These are phyloP conservation scores for Ceraceosorus guamensis DNA, from an alignment of 1,284 basidiomycete species.

Conservation along the genomic window DNA sequence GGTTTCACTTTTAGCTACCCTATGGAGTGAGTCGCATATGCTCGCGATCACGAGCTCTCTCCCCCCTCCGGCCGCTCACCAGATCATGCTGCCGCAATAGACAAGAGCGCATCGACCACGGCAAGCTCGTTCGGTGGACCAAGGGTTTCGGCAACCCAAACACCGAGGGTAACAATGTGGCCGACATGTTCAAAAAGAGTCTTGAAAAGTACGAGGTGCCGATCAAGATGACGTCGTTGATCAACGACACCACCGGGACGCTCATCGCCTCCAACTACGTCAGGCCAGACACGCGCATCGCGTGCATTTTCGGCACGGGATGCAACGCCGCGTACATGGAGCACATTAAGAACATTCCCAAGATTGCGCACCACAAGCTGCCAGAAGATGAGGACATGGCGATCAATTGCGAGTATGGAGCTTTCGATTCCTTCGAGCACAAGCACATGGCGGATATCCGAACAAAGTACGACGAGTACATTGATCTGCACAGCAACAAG, in stretches of 20 bases:
- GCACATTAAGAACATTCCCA: slow-evolving; percentile 64
- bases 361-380: slow-evolving; percentile 70
- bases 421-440: slow-evolving; percentile 93
- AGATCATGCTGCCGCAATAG: slow-evolving; percentile 9
- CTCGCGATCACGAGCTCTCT: background rate
- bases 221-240: slow-evolving; percentile 45
- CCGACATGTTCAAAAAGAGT: slow-evolving; percentile 78
- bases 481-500: slow-evolving; percentile 92
- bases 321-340: slow-evolving; percentile 87
- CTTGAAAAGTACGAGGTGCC: slow-evolving; percentile 59
- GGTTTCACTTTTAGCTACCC: slow-evolving; percentile 74
- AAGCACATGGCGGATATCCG: slow-evolving; percentile 69
- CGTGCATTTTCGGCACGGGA: slow-evolving; percentile 93
- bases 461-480: slow-evolving; percentile 86
- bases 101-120: slow-evolving; percentile 89
- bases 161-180: slow-evolving; percentile 87
- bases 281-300: slow-evolving; percentile 79
- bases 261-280: slow-evolving; percentile 96
- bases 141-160: slow-evolving; percentile 92
- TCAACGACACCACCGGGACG: slow-evolving; percentile 92
- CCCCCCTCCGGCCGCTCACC: background rate
- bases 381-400: slow-evolving; percentile 70
- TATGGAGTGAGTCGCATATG: slow-evolving; percentile 6
- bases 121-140: slow-evolving; percentile 91
- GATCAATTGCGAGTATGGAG: slow-evolving; percentile 96